Evolutionary conservation across 768 basidiomycete species (phyloP), one percentile per base, ranked within the genome.

Genomic region (Auricularia heimuer): DNA sequence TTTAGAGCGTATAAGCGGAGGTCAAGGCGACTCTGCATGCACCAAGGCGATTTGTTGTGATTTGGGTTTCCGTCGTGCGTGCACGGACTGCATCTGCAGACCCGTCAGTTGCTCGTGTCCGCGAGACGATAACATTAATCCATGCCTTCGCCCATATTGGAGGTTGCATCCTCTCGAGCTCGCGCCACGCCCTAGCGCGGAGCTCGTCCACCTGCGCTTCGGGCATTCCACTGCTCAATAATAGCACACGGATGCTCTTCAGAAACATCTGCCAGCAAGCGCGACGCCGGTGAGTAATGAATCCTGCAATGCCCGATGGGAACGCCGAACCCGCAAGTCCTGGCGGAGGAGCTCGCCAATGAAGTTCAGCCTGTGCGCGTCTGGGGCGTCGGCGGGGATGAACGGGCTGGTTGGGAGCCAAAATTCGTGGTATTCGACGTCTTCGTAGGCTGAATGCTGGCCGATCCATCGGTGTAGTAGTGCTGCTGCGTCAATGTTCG

Each of bases 381-480:
- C 47, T 18, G 11, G 11, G 16, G 8, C 47, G 21, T 51, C 8
- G 10, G 8, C 6, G 21, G 8, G 10, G 6, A 51, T 16, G 47
- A 51, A 87, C 4, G 85, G 80, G 8, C 83, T 82, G 8, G 81
- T 77, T 7, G 87, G 87, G 14, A 89, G 69, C 82, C 84, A 92
- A 70, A 81, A 84, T 24, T 86, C 82, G 54, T 79, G 74, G 68
- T 81, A 81, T 1, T 81, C 81, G 12, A 83, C 78, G 51, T 85
- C 79, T 70, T 89, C 86, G 62, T 88, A 87, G 6, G 77, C 75
- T 4, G 79, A 77, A 69, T 89, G 81, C 39, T 77, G 74, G 21
- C 71, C 68, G 34, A 87, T 71, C 87, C 87, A 89, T 35, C 75
- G 74, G 54, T 79, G 71, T 3, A 90, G 63, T 69, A 85, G 79